Conservation (phyloP, 805 yeast genomes). For the Cyberlindnera suaveolens region DNA sequence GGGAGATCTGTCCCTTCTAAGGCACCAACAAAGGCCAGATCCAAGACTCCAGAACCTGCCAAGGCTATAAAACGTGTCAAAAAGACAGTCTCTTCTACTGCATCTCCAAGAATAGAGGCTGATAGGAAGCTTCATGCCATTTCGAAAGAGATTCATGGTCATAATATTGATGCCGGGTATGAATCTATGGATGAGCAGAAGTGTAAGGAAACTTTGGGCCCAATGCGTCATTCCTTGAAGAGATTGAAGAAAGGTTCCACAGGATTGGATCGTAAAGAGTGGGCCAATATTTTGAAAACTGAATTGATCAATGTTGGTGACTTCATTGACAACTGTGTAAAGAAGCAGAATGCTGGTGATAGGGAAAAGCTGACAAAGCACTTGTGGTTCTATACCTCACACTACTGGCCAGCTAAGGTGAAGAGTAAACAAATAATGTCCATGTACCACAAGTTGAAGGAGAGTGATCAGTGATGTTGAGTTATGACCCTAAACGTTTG, state of each 20-base stretch:
- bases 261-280: slow-evolving; percentile 69
- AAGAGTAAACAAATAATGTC: slow-evolving; percentile 63
- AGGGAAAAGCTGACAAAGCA: slow-evolving; percentile 48
- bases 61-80: slow-evolving; percentile 19
- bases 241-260: slow-evolving; percentile 64
- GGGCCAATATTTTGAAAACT: slow-evolving; percentile 62
- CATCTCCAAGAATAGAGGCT: slow-evolving; percentile 4
- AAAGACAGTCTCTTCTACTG: background rate
- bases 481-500: background rate
- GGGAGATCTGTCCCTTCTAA: background rate
- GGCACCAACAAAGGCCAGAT: slow-evolving; percentile 1
- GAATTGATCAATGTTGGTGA: slow-evolving; percentile 73
- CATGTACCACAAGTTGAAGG: slow-evolving; percentile 64
- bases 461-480: background rate
- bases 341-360: slow-evolving; percentile 22
- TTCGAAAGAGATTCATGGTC: background rate
- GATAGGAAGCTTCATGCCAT: slow-evolving; percentile 2
- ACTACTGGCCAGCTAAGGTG: slow-evolving; percentile 86
- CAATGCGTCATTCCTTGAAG: slow-evolving; percentile 61
- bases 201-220: slow-evolving; percentile 56
- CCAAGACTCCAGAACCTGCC: slow-evolving; percentile 19
- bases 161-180: slow-evolving; percentile 43
- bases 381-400: slow-evolving; percentile 78
- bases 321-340: slow-evolving; percentile 44
- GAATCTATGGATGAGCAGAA: slow-evolving; percentile 72